These are phyloP conservation scores for Coleophoma eucalyptorum DNA, from an alignment of 2,329 filamentous ascomycete genomes.

Conservation along the genomic window DNA sequence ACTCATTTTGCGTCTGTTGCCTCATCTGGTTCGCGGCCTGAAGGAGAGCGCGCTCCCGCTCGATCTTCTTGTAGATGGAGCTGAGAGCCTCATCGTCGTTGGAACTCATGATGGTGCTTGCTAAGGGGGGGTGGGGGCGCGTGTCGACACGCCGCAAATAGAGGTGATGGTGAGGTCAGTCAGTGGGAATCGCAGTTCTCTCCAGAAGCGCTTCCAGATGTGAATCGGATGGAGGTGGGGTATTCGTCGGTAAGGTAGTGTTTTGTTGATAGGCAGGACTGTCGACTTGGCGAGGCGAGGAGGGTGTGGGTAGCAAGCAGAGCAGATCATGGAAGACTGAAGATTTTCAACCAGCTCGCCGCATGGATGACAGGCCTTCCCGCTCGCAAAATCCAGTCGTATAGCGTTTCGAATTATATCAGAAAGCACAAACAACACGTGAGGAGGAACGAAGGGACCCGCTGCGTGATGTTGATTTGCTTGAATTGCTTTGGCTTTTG, in stretches of 20 bases:
- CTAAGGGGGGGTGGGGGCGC: conserved; percentile 9
- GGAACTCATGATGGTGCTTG: conserved; percentile 37
- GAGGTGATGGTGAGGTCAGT: background rate
- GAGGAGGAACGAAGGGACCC: no score
- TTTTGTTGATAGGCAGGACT: conserved; percentile 6
- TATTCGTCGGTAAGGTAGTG: background rate
- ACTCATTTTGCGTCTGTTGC: conserved; percentile 90
- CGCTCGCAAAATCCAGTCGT: no score
- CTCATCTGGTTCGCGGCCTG: conserved; percentile 92
- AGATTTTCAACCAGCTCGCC: conserved; percentile 8
- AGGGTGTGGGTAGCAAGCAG: background rate
- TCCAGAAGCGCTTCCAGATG: background rate
- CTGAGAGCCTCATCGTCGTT: conserved; percentile 63
- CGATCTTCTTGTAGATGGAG: conserved; percentile 94
- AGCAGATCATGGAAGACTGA: background rate
- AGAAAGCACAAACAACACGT: no score
- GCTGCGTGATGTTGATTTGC: no score
- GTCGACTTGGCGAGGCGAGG: conserved; percentile 4
- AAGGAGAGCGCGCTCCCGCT: conserved; percentile 93
- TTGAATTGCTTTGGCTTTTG: no score
- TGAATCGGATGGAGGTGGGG: conserved; percentile 3
- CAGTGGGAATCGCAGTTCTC: background rate
- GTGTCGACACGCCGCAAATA: conserved; percentile 15
- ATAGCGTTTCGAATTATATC: no score
- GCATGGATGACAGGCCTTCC: background rate